Evolutionary conservation across 2,329 filamentous ascomycete genomes (phyloP).

Genomic region (Fusarium tjaetaba): DNA sequence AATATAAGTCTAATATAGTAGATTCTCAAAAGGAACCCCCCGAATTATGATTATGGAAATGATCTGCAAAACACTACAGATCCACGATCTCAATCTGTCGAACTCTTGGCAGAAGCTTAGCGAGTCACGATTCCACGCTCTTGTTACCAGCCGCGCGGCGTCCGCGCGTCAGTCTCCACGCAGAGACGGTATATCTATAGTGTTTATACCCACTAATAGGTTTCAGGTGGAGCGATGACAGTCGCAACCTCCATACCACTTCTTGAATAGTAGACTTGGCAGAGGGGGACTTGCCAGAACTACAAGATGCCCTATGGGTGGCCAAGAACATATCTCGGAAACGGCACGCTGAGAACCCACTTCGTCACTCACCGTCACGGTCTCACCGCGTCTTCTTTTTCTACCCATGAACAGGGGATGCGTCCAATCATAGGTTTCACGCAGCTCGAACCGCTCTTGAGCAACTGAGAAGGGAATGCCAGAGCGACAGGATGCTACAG

Average conservation of each 20-base stretch:
- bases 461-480: too few relatives aligned
- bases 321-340: not conserved
- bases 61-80: not conserved
- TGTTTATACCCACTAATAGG: not conserved
- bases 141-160: not conserved
- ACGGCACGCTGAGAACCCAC: not conserved
- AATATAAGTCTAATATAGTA: not conserved
- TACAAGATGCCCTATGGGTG: accelerated
- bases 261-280: not conserved
- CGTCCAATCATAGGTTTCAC: not conserved
- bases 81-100: not conserved
- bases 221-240: not conserved
- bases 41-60: not conserved
- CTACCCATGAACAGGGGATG: not conserved
- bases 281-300: not conserved
- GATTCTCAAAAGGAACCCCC: not conserved
- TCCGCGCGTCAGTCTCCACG: not conserved
- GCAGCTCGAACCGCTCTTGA: too few relatives aligned
- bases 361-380: not conserved
- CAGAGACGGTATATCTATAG: not conserved
- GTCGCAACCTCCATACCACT: not conserved
- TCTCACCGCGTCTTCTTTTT: too few relatives aligned
- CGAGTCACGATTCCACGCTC: not conserved
- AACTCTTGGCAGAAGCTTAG: not conserved
- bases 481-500: not conserved